Percentiles rank a stretch among this genome's conserved stretches.
phyloP scores from a whole-genome alignment of 805 yeast genomes.

The Danielia oregonensis region DNA sequence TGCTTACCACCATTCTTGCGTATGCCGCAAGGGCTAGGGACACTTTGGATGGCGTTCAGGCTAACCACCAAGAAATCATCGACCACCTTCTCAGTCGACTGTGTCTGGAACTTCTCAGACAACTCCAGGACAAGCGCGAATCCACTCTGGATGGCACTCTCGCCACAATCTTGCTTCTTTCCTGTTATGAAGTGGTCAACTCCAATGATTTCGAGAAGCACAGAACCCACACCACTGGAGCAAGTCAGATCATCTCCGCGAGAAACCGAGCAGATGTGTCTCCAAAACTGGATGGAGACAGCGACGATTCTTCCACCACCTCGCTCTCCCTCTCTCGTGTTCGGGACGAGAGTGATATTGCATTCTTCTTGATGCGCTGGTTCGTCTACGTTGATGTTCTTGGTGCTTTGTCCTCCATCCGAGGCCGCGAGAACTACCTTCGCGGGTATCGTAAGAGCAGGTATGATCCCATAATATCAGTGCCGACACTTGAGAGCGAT shows the following conservation, averaged over 20 bases:
- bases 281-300: background rate
- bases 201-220: constrained; percentile 48
- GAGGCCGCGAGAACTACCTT: constrained; percentile 30
- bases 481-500: constrained; percentile 12
- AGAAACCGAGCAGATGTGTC: constrained; percentile 23
- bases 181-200: constrained; percentile 50
- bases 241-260: constrained; percentile 57
- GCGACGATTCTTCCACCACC: background rate
- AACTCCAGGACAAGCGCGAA: constrained; percentile 47
- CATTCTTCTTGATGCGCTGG: constrained; percentile 62
- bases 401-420: constrained; percentile 57
- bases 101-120: constrained; percentile 50
- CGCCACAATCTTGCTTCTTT: constrained; percentile 55
- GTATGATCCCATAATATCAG: constrained; percentile 20
- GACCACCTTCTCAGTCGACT: constrained; percentile 54
- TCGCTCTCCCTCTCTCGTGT: background rate
- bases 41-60: constrained; percentile 17
- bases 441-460: constrained; percentile 17
- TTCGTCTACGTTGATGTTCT: constrained; percentile 64
- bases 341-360: constrained; percentile 35
- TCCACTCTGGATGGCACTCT: constrained; percentile 65
- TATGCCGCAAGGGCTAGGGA: constrained; percentile 34
- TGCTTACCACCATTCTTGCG: constrained; percentile 53
- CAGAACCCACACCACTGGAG: constrained; percentile 65
- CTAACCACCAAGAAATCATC: constrained; percentile 38